These are phyloP conservation scores for Boletales sp. DNA, from an alignment of 768 basidiomycete genomes.

Conservation along the genomic window DNA sequence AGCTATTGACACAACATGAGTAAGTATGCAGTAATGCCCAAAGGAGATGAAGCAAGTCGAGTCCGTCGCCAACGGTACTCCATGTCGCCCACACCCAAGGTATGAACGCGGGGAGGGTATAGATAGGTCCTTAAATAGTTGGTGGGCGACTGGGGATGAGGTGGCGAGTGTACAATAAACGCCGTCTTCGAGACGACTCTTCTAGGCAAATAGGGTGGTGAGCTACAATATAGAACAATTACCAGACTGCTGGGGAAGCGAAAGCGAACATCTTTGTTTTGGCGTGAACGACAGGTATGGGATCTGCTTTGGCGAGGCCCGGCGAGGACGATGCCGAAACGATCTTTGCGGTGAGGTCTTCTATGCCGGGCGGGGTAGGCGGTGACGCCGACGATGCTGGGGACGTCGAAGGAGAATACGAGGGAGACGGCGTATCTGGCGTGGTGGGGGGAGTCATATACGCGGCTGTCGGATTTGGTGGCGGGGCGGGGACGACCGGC, in stretches of 20 bases:
- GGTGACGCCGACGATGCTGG: slow-evolving; percentile 63
- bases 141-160: slow-evolving; percentile 8
- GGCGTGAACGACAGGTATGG: slow-evolving; percentile 29
- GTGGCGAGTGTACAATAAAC: slow-evolving; percentile 21
- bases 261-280: slow-evolving; percentile 65
- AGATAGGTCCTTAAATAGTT: slow-evolving; percentile 33
- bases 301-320: slow-evolving; percentile 18
- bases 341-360: slow-evolving; percentile 48
- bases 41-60: slow-evolving; percentile 29
- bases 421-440: slow-evolving; percentile 55
- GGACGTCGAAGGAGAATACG: slow-evolving; percentile 49
- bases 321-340: slow-evolving; percentile 40
- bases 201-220: slow-evolving; percentile 21
- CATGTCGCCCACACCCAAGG: slow-evolving; percentile 25
- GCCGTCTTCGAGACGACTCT: slow-evolving; percentile 29
- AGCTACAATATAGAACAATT: slow-evolving; percentile 25
- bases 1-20: slow-evolving; percentile 37
- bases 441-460: slow-evolving; percentile 33
- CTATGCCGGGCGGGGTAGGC: slow-evolving; percentile 52
- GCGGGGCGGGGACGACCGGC: slow-evolving; percentile 14
- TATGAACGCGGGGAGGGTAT: slow-evolving; percentile 23
- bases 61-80: slow-evolving; percentile 18
- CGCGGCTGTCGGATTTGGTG: slow-evolving; percentile 7
- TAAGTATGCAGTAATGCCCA: slow-evolving; percentile 28
- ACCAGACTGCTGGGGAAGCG: slow-evolving; percentile 62